A percentile compares a stretch with the other conserved stretches of the same genome.
Conservation (phyloP, 2,329 filamentous ascomycete genomes). For the Scedosporium aurantiacum region DNA sequence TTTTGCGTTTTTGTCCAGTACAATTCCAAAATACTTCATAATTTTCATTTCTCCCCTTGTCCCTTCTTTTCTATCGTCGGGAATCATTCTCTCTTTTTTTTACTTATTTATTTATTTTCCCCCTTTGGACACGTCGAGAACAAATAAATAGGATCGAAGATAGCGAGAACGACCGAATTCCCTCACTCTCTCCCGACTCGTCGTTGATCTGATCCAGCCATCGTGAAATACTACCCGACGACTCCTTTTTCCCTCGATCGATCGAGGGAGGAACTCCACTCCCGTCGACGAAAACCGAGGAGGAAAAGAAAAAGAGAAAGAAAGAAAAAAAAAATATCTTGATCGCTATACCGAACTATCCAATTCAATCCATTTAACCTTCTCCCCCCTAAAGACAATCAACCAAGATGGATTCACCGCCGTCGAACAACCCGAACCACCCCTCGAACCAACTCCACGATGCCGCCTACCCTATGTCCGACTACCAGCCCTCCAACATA, state of each 20-base stretch:
- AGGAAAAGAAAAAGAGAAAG: too few relatives aligned
- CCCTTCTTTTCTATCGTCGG: neutral
- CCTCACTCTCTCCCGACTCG: too few relatives aligned
- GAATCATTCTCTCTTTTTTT: too few relatives aligned
- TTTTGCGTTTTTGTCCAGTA: neutral
- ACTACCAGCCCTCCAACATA: constrained; percentile 6
- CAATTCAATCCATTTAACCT: neutral
- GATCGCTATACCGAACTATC: neutral
- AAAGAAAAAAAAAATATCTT: neutral
- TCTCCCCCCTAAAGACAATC: neutral
- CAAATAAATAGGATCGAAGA: too few relatives aligned
- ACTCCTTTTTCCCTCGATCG: neutral
- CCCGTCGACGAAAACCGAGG: neutral
- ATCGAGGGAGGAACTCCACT: neutral
- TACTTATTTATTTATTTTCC: too few relatives aligned
- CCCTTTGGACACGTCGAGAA: too few relatives aligned
- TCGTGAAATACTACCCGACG: too few relatives aligned
- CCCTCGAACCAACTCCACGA: constrained; percentile 9
- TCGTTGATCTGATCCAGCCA: too few relatives aligned
- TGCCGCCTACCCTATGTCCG: constrained; percentile 10
- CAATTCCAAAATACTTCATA: neutral
- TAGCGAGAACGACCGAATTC: too few relatives aligned
- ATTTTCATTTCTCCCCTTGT: neutral
- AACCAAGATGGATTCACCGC: constrained; percentile 2
- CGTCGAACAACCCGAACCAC: constrained; percentile 6